Evolutionary conservation across 2,329 filamentous ascomycete genomes (phyloP), one percentile per base, ranked within the genome.

Genomic region (Penicillium frequentans): DNA sequence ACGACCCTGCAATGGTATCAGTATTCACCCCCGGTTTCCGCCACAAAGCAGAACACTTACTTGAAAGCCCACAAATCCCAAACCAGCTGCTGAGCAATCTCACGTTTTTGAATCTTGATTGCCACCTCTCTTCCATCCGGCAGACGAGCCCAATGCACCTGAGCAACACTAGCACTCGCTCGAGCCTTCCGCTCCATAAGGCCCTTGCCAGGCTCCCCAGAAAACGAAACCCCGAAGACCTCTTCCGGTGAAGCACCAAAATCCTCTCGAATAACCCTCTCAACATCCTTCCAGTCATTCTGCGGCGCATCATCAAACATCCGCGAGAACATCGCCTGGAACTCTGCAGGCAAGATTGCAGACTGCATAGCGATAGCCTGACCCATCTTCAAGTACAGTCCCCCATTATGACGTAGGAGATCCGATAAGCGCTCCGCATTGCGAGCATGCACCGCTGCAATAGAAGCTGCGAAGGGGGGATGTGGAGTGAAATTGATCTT

Each of bases 251-350:
- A 87, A 72, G 86, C 88, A 3, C 88, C 90, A 80, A 97, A 98
- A 67, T 98, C 95, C 72, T 96, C 87, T 23, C 85, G 81, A 42
- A 99, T 90, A 13, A 98, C 93, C 69, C 82, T 84, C 77, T 96
- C 89, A 2, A 96, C 88, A 50, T 93, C 90, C 63, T 81, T 83
- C 93, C 93, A 98, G 43, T 84, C 82, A 71, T 96, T 95, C 80
- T 97, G 93, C 37, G 93, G 93, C 61, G 95, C 95, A 78, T 98
- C 93, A 72, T 98, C 95, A 72, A 98, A 99, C 91, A 99, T 97
- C 68, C 89, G 85, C 23, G 89, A 82, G 71, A 99, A 99, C 92
- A 97, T 98, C 69, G 88, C 87, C 79, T 96, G 92, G 67, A 98
- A 98, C 75, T 96, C 92, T 0, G 93, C 90, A 26, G 95, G 95